Base-by-base conservation (phyloP, 768 basidiomycete species). In the Chiua virens region DNA sequence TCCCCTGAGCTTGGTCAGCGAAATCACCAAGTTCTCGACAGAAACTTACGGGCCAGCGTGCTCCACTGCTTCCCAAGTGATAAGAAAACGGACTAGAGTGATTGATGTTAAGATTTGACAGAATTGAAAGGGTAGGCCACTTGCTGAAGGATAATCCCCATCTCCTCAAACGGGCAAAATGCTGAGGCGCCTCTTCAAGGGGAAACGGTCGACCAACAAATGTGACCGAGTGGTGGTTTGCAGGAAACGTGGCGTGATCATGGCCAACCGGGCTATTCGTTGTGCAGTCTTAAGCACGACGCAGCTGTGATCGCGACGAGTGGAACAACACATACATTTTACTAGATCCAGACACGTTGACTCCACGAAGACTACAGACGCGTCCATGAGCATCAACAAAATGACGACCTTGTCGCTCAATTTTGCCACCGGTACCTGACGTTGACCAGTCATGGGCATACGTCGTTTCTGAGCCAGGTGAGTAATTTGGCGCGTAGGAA, bases 51-150 rank as follows among this genome's bases (percentile, higher is more conserved):
- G 89, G 59, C 92, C 96, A 53, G 79, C 83, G 64, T 98, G 97
- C 64, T 98, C 96, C 15, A 98, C 78, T 0, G 96, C 92, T 66
- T 99, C 96, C 96, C 96, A 99, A 1, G 96, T 95, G 5, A 98
- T 82, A 23, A 95, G 82, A 60, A 99, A 92, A 36, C 95, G 80
- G 46, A 97, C 92, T 94, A 49, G 3, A 48, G 18, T 48, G 18
- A 8, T 17, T 14, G 21, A 34, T 8, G 46, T 53, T 7, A n/a
- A 49, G 35, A 4, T 36, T 39, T 5, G 42, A 11, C 17, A 45
- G n/a, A 48, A 5, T 13, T 11, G 17, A 20, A 20, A 14, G 1
- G 11, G 25, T 7, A 17, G 21, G n/a, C 46, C 1, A 76, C 87
- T 20, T 59, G 93, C 93, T 75, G 63, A 93, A 91, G 0, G 89